These are phyloP conservation scores for Rhodamnia rubescens DNA, from an alignment of 345 rosid genomes.

Conservation along the genomic window DNA sequence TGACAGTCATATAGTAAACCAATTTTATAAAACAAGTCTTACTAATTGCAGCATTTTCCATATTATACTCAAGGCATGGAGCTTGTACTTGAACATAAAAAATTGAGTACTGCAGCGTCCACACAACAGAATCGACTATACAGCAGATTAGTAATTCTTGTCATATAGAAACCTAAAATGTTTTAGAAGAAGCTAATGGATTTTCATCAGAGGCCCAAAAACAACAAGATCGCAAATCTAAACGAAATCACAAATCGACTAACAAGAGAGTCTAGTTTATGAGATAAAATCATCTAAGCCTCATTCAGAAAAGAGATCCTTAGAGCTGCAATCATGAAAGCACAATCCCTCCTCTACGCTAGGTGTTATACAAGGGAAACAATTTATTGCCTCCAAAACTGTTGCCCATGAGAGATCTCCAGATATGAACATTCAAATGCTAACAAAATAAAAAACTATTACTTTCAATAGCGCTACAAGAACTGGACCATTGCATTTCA, in stretches of 20 bases:
- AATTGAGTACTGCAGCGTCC: background rate
- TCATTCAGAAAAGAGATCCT: background rate
- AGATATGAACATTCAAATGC: background rate
- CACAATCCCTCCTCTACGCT: background rate
- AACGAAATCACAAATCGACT: too few relatives aligned
- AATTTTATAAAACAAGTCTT: background rate
- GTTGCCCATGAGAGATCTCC: background rate
- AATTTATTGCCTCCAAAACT: background rate
- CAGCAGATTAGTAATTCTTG: background rate
- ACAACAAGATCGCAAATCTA: background rate
- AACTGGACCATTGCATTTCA: background rate
- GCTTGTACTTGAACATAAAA: background rate
- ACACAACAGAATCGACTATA: background rate
- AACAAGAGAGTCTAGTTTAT: background rate
- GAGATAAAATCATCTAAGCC: background rate
- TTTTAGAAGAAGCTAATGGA: background rate
- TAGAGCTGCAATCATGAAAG: background rate
- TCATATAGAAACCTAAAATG: background rate
- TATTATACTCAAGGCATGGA: background rate
- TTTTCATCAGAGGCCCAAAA: background rate
- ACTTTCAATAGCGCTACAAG: background rate
- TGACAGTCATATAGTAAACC: background rate
- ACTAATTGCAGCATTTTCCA: background rate
- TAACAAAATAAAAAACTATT: background rate
- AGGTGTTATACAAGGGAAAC: background rate